Evolutionary conservation across 2,329 filamentous ascomycete species (phyloP).

Genomic region (Fonsecaea nubica): DNA sequence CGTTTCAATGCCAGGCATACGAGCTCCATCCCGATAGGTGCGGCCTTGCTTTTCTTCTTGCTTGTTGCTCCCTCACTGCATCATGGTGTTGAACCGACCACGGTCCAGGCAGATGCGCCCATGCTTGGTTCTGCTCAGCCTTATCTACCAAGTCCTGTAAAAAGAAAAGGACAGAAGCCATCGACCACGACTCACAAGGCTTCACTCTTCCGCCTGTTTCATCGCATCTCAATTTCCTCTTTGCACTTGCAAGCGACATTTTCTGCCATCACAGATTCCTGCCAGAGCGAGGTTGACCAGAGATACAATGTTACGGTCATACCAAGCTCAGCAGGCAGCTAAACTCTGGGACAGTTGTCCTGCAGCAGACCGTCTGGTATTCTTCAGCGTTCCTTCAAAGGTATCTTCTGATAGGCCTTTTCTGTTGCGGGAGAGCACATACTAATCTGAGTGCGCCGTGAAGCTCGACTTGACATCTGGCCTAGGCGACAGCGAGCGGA

Average conservation of each 20-base stretch:
- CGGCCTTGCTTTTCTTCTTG: slow-evolving; percentile 1
- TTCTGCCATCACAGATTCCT: background rate
- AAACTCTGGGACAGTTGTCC: slow-evolving; percentile 8
- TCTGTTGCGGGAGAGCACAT: background rate
- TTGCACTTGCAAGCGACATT: background rate
- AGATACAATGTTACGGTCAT: slow-evolving; percentile 19
- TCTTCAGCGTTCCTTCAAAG: slow-evolving; percentile 26
- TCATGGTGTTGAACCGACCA: background rate
- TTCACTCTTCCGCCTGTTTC: background rate
- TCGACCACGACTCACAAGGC: background rate
- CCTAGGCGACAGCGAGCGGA: background rate
- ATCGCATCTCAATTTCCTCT: background rate
- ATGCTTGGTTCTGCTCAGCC: slow-evolving; percentile 1
- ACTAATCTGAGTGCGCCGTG: background rate
- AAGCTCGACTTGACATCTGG: slow-evolving; percentile 15
- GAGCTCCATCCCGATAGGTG: slow-evolving; percentile 11
- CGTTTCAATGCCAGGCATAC: slow-evolving; percentile 22
- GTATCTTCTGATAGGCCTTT: slow-evolving; percentile 13
- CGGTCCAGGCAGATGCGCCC: background rate
- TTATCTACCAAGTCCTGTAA: background rate
- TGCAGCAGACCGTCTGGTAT: slow-evolving; percentile 4
- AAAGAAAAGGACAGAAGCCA: background rate
- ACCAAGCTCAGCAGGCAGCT: slow-evolving; percentile 2
- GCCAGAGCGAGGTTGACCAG: background rate
- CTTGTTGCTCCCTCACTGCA: background rate